Evolutionary conservation across 2,329 filamentous ascomycete species (phyloP), one percentile per base, ranked within the genome.

Genomic region (Alternaria conjuncta): DNA sequence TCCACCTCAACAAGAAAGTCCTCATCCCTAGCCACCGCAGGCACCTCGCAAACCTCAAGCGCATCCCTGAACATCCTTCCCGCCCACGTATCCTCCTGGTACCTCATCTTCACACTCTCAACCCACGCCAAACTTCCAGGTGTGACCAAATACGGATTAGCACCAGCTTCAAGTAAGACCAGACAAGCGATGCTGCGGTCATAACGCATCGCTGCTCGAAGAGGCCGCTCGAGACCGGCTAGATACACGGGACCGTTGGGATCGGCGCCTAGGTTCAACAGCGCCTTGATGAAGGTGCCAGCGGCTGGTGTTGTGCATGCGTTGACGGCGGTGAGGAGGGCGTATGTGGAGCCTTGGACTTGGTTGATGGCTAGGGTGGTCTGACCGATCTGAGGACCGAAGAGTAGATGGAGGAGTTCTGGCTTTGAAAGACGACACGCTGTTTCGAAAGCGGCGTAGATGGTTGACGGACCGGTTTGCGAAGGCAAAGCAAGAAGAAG

Each of bases 401-500:
- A 55, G 36, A 55, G 43, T 2, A 55, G 3, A 23, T 10, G 3
- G 6, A 30, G 11, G 11, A 55, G 21, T 9, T 13, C 36, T 9
- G 36, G 15, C 11, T 45, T 32, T 1, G 8, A 10, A 3, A 20
- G 23, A 8, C 12, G n/a, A 4, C 36, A 55, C 2, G 36, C 26
- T 3, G 5, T 5, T 20, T 28, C n/a, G 1, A 55, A 55, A 1
- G 53, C 53, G 6, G 11, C 9, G 12, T 55, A 55, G 6, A n/a
- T 44, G 6, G 18, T 30, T 2, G 23, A 20, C 7, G 4, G 12
- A 2, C 36, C 23, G 2, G 7, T n/a, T 15, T 30, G 12, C 3
- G n/a, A 21, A 4, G 53, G 23, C 1, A 12, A 0, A 1, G 5
- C 1, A 10, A 28, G 36, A 20, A 55, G 23, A 0, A 18, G 8